Conservation (phyloP, 2,329 filamentous ascomycete species). For the Colletotrichum neosansevieriae region DNA sequence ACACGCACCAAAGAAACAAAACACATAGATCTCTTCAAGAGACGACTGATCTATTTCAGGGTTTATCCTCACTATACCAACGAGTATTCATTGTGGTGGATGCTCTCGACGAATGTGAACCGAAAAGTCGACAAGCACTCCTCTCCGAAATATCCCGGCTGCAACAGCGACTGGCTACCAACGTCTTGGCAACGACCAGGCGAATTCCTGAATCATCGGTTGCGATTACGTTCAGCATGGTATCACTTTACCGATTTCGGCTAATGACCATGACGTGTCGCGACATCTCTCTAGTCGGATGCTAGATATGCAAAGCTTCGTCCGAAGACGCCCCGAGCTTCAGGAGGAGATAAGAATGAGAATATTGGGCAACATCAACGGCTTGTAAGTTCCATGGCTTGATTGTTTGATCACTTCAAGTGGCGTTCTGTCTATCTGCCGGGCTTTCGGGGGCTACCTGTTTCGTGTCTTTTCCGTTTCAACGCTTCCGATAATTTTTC, state of each 20-base stretch:
- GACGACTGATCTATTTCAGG: accelerated
- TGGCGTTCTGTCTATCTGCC: too few species aligned
- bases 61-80: accelerated
- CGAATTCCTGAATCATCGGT: accelerated
- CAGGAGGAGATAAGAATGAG: constrained; percentile 18
- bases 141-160: neutral
- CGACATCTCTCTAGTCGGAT: constrained; percentile 38
- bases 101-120: neutral
- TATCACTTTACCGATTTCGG: constrained; percentile 29
- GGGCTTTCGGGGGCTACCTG: too few species aligned
- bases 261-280: constrained; percentile 30
- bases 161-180: neutral
- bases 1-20: accelerated
- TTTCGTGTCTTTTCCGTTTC: too few species aligned
- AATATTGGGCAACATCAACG: constrained; percentile 21
- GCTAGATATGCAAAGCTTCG: constrained; percentile 6
- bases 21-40: accelerated
- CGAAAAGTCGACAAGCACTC: neutral
- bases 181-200: accelerated
- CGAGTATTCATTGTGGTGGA: neutral
- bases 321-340: neutral
- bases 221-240: neutral
- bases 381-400: constrained; percentile 38
- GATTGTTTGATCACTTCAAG: too few species aligned
- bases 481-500: too few species aligned